phyloP scores from a whole-genome alignment of 129 eudicot species.

The Tagetes patula region DNA sequence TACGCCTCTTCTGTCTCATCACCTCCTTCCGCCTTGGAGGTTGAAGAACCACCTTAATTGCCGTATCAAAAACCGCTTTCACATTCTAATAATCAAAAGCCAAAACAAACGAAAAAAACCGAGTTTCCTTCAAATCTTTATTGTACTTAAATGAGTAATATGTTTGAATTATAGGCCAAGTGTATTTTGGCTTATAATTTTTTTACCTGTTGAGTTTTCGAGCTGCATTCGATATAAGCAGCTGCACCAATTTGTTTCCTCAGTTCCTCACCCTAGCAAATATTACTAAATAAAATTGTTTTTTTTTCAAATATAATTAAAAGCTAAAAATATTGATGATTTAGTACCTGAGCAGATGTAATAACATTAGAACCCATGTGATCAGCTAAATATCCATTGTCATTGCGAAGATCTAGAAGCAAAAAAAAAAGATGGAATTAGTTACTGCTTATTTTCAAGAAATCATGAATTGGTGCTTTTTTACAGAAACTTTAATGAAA shows the following conservation, averaged over 20 bases:
- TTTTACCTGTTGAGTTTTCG: slow-evolving; percentile 73
- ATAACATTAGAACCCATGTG: slow-evolving; percentile 68
- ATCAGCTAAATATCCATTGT: slow-evolving; percentile 71
- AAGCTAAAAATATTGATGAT: background rate
- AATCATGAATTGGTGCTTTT: background rate
- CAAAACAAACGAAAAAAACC: background rate
- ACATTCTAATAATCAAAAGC: slow-evolving; percentile 61
- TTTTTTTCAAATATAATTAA: background rate
- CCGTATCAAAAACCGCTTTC: slow-evolving; percentile 93
- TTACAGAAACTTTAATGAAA: background rate
- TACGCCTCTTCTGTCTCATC: slow-evolving; percentile 60
- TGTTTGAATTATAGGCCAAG: too few relatives aligned
- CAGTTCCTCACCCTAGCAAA: slow-evolving; percentile 68
- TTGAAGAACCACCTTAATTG: slow-evolving; percentile 94
- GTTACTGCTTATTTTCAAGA: background rate
- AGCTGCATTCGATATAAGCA: slow-evolving; percentile 84
- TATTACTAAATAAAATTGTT: background rate
- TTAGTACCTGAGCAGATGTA: slow-evolving; percentile 71
- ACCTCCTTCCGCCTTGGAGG: slow-evolving; percentile 92
- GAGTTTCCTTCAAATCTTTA: background rate
- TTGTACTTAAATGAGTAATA: background rate
- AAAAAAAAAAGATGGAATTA: background rate
- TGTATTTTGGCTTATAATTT: background rate
- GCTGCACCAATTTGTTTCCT: slow-evolving; percentile 79
- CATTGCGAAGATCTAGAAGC: slow-evolving; percentile 72